Conservation (phyloP, 1,139 yeast genomes). For the Yamadazyma trypodendri region DNA sequence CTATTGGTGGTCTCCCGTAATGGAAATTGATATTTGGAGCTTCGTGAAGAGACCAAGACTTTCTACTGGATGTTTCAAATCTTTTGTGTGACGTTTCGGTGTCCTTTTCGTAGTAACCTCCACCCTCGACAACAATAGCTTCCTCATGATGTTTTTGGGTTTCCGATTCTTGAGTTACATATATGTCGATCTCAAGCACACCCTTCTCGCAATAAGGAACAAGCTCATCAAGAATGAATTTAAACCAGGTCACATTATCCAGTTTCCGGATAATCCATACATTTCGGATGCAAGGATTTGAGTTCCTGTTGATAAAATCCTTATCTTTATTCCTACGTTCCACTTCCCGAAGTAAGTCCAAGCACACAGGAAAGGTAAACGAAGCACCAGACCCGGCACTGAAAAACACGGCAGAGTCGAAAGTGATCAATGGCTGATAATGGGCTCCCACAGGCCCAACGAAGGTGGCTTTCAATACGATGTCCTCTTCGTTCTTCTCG, state of each 20-base stretch:
- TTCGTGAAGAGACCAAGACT: conserved; percentile 5
- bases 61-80: background rate
- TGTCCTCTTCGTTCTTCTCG: conserved; percentile 12
- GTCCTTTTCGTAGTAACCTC: background rate
- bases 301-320: conserved; percentile 37
- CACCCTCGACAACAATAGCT: conserved; percentile 1
- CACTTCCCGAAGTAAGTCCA: conserved; percentile 32
- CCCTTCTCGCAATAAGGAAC: conserved; percentile 24
- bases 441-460: conserved; percentile 48
- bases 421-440: conserved; percentile 39
- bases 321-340: conserved; percentile 21
- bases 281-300: conserved; percentile 24
- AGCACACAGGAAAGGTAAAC: conserved; percentile 45
- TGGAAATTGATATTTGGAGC: conserved; percentile 11
- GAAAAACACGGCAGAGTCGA: conserved; percentile 40
- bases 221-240: conserved; percentile 30
- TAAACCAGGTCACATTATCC: conserved; percentile 36
- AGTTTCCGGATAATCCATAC: conserved; percentile 34
- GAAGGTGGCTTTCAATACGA: conserved; percentile 31
- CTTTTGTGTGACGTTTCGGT: background rate
- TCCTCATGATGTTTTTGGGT: background rate
- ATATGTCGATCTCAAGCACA: conserved; percentile 20
- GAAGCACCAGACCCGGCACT: conserved; percentile 50
- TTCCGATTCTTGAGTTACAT: conserved; percentile 18
- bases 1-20: conserved; percentile 13